phyloP scores from a whole-genome alignment of 2,329 filamentous ascomycete species.

The Boeremia exigua region DNA sequence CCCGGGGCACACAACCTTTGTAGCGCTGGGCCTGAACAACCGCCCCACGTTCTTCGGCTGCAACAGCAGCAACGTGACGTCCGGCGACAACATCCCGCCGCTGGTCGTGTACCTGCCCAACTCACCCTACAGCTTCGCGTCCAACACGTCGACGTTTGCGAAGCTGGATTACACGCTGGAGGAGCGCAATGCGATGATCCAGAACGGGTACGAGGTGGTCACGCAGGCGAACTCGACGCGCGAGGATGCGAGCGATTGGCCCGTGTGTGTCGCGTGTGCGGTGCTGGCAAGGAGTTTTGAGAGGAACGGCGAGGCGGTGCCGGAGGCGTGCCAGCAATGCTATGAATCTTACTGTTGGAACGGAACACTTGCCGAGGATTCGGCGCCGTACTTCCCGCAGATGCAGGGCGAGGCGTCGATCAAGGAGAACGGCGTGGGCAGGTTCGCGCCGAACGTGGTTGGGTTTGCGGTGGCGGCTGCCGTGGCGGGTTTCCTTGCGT shows the following conservation, averaged over 20 bases:
- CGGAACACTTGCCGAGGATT: conserved; percentile 63
- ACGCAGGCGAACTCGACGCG: conserved; percentile 82
- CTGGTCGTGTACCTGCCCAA: conserved; percentile 90
- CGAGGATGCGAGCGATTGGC: conserved; percentile 69
- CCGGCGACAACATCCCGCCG: conserved; percentile 59
- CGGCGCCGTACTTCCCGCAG: conserved; percentile 37
- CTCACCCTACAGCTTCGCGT: conserved; percentile 75
- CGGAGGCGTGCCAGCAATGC: conserved; percentile 75
- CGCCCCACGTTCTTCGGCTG: conserved; percentile 84
- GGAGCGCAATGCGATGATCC: conserved; percentile 79
- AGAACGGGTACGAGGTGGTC: conserved; percentile 83
- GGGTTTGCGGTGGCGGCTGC: conserved; percentile 26
- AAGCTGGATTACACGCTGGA: conserved; percentile 66
- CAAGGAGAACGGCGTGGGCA: conserved; percentile 28
- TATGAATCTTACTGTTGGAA: conserved; percentile 92
- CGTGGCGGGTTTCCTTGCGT: conserved; percentile 23
- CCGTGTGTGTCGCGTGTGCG: conserved; percentile 85
- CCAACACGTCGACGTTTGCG: conserved; percentile 79
- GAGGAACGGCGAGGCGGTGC: conserved; percentile 71
- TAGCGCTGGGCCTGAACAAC: conserved; percentile 77
- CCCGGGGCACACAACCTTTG: conserved; percentile 77
- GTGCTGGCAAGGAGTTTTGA: conserved; percentile 77
- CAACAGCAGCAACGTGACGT: conserved; percentile 67
- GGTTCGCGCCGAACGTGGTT: conserved; percentile 32
- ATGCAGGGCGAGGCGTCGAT: conserved; percentile 17